Conservation (phyloP, 2,329 filamentous ascomycete species). For the Alternaria triticimaculans region DNA sequence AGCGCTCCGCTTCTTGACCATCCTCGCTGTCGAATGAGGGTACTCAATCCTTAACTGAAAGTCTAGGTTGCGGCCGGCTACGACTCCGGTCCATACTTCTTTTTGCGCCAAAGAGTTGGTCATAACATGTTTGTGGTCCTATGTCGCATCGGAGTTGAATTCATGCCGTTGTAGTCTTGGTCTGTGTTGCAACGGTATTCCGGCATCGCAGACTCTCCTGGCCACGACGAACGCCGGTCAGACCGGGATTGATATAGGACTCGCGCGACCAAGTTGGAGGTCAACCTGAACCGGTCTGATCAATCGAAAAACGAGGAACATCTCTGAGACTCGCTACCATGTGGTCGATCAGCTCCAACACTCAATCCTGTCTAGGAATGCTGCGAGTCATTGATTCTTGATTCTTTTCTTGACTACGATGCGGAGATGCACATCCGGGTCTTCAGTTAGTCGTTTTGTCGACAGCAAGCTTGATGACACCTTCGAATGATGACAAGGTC, state of each 20-base stretch:
- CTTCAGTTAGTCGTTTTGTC: background rate
- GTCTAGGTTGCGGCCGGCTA: background rate
- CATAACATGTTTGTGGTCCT: background rate
- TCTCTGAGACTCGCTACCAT: background rate
- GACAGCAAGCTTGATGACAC: background rate
- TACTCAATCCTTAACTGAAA: background rate
- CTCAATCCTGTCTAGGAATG: background rate
- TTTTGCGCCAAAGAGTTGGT: background rate
- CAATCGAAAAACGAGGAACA: background rate
- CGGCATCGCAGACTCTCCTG: background rate
- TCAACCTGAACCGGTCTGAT: background rate
- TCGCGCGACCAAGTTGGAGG: background rate
- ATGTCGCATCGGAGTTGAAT: background rate
- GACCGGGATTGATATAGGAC: background rate
- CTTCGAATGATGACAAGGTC: background rate
- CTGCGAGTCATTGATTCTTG: background rate
- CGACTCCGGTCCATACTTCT: background rate
- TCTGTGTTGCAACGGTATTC: background rate
- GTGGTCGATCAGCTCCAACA: background rate
- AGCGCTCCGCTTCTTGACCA: background rate
- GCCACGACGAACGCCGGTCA: background rate
- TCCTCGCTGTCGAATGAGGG: background rate
- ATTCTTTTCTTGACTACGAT: background rate
- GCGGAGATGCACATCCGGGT: background rate
- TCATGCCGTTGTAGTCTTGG: background rate